Base-by-base conservation (phyloP, 2,329 filamentous ascomycete genomes). In the Hyphodiscus sp. region DNA sequence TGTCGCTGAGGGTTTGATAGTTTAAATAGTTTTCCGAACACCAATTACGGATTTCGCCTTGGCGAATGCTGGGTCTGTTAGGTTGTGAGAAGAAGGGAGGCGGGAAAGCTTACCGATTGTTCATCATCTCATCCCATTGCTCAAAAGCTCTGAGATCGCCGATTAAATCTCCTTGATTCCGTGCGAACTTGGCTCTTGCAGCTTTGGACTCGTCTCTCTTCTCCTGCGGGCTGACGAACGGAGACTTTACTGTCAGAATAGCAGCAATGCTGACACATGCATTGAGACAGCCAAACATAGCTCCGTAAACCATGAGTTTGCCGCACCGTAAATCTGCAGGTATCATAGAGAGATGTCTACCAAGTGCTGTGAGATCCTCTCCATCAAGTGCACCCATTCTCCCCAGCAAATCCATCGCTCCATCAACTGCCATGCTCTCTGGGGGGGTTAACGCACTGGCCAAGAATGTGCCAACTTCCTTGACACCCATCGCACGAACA, bases 241-340 rank as follows among this genome's bases (percentile, higher is more conserved):
- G 92, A 58, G 85, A 90, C 64, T 85, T 86, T 26, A 89, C 86
- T 52, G 91, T 96, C n/a, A 99, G 77, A 42, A 97, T 94, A 9
- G 91, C 87, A 1, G 94, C 89, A 58, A 97, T 91, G 2, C 87
- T 91, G 52, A 97, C 79, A 61, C 87, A 91, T 50, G 92, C 84
- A 64, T 96, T 90, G 7, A 97, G 78, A 65, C 92, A 97, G 33
- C 89, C 89, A 65, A 99, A 97, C 54, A 95, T 91, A 16, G 90
- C 87, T 6, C 94, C 94, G 66, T 95, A 96, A 2, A 99, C 89
- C 79, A 99, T 90, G 33, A 99, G 78, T 71, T 99, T 99, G 45
- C 89, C 90, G 68, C 91, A 95, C 26, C 92, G 84, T 47, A 99
- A 77, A 66, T 99, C 94, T 0, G 92, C 89, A 1, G 94, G 94